Evolutionary conservation across 164 flowering plant genomes (phyloP), one percentile per base, ranked within the genome.

Genomic region (Chimonanthus salicifolius): DNA sequence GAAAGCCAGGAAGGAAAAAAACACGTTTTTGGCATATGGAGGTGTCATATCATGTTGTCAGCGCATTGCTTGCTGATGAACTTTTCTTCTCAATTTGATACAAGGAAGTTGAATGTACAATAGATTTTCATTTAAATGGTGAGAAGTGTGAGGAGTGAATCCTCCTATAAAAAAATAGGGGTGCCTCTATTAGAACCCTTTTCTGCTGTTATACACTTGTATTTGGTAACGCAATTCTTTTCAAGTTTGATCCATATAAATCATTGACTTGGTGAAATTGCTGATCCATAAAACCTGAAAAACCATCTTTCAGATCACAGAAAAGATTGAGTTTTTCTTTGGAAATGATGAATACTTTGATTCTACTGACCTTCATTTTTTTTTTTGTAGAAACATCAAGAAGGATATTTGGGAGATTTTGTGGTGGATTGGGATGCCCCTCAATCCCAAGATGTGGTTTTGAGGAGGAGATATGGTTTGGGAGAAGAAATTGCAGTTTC

Each of bases 401-500:
- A 64, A 73, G 89, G 85, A 71, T 78, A 86, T 47, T 69, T 80
- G 70, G 91, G 85, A n/a, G 87, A 79, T 77, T 93, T 91, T 58
- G 72, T 51, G 15, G 18, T 93, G 76, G 91, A 85, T 0, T 88
- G 86, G 87, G 90, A 91, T 69, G 83, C 87, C 8, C 74, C 83
- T 2, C 68, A 82, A 58, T 82, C 88, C 18, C 80, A 87, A 79
- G 98, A 93, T 74, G 88, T 93, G 77, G 74, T 91, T 74, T 69
- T 93, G 82, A 79, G 87, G 75, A 83, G 81, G 74, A 90, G 85
- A 80, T 81, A 78, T 62, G 86, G 80, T 63, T 71, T 84, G 0
- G 94, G 94, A 47, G 95, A 88, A 76, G 97, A 93, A 77, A 82
- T 91, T 63, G 94, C 86, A 15, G 79, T 91, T 69, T 93, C 98